Conservation (phyloP, 2,329 filamentous ascomycete genomes). For the Fusarium sp. region DNA sequence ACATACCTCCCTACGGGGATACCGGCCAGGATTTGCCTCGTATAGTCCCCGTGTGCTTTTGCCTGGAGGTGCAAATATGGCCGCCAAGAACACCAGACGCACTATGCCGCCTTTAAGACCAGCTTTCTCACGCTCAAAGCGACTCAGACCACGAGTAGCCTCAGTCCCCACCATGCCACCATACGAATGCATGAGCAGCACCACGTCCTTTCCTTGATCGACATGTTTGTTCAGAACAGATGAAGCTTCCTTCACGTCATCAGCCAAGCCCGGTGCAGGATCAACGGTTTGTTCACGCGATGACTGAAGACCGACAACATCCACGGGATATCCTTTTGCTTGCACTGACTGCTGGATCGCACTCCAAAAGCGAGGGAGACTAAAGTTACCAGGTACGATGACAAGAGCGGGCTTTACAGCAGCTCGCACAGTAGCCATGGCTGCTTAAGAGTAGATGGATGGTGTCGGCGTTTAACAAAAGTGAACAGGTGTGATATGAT, state of each 20-base stretch:
- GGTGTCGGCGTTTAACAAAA: too few species aligned
- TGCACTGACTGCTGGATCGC: not conserved
- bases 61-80: slow-evolving; percentile 16
- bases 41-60: slow-evolving; percentile 10
- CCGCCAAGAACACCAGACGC: slow-evolving; percentile 10
- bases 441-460: not conserved
- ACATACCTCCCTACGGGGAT: not conserved
- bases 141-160: slow-evolving; percentile 4
- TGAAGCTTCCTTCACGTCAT: slow-evolving; percentile 7
- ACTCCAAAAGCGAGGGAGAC: slow-evolving; percentile 18
- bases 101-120: slow-evolving; percentile 3
- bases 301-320: slow-evolving; percentile 8
- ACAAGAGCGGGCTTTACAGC: not conserved
- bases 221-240: slow-evolving; percentile 5
- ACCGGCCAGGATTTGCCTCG: not conserved
- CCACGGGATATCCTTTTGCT: not conserved
- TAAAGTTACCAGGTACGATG: slow-evolving; percentile 21
- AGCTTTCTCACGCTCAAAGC: not conserved
- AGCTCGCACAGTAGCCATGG: not conserved
- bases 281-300: slow-evolving; percentile 5
- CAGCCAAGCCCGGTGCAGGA: slow-evolving; percentile 16
- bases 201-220: not conserved
- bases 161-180: slow-evolving; percentile 24
- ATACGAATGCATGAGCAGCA: slow-evolving; percentile 29
- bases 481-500: too few species aligned